Conservation (phyloP, 345 rosid species). For the Eucalyptus cloeziana region DNA sequence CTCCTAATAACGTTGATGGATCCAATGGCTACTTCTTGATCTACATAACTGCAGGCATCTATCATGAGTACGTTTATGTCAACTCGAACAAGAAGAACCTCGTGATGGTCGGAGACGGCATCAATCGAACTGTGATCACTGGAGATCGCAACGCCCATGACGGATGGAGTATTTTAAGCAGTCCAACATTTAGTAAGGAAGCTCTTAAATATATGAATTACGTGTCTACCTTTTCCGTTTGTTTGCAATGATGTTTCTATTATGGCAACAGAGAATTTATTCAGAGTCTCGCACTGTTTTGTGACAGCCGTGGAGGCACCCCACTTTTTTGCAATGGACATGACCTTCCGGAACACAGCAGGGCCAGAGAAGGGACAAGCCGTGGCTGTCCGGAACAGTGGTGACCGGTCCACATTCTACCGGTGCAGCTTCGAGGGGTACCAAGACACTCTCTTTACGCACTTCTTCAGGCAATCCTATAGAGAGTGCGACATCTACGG, state of each 20-base stretch:
- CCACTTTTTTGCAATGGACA: slow-evolving; percentile 7
- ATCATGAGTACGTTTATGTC: slow-evolving; percentile 36
- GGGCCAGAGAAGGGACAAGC: background rate
- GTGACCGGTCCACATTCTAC: background rate
- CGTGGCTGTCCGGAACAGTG: background rate
- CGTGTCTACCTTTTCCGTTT: background rate
- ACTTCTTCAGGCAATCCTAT: slow-evolving; percentile 62
- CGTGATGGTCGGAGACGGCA: slow-evolving; percentile 47
- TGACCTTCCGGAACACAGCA: background rate
- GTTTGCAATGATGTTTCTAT: background rate
- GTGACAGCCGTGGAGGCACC: slow-evolving; percentile 64
- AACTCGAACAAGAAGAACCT: slow-evolving; percentile 20
- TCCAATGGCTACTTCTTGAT: slow-evolving; percentile 23
- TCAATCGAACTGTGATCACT: slow-evolving; percentile 34
- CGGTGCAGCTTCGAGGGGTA: background rate
- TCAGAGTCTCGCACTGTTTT: slow-evolving; percentile 46
- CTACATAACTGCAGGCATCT: slow-evolving; percentile 27
- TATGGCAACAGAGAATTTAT: background rate
- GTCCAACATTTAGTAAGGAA: slow-evolving; percentile 42
- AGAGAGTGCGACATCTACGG: slow-evolving; percentile 84
- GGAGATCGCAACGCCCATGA: slow-evolving; percentile 32
- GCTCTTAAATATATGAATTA: too few species aligned
- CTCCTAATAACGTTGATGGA: slow-evolving; percentile 14
- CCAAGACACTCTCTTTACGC: slow-evolving; percentile 58
- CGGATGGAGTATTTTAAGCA: slow-evolving; percentile 41